A percentile compares a stretch with the other conserved stretches of the same genome.
Evolutionary conservation across 1,284 basidiomycete species (phyloP).

Genomic region (Leccinum pachyderme): DNA sequence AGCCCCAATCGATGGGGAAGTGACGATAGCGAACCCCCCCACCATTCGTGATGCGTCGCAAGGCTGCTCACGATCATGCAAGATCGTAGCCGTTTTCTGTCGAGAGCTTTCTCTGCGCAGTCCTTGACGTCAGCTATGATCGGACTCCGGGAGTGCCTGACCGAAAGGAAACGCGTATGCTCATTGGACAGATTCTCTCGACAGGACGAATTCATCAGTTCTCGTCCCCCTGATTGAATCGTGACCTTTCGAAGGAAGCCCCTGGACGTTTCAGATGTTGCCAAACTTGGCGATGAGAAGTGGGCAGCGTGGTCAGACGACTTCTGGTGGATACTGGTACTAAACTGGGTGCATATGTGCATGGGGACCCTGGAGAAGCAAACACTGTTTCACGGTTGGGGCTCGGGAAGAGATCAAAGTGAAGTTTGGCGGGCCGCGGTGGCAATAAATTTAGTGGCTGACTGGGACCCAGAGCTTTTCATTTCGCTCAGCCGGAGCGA

Average conservation of each 20-base stretch:
- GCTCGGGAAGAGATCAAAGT: background rate
- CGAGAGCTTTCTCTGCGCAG: constrained; percentile 20
- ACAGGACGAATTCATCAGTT: background rate
- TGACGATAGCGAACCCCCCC: constrained; percentile 12
- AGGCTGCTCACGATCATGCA: background rate
- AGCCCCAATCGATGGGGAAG: constrained; percentile 8
- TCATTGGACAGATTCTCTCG: background rate
- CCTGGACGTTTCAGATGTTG: background rate
- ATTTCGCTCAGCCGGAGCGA: constrained; percentile 5
- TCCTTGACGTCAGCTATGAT: constrained; percentile 26
- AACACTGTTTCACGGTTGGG: background rate
- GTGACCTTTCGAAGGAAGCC: background rate
- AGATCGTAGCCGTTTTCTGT: constrained; percentile 14
- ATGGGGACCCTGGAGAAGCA: background rate
- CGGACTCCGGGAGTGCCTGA: background rate
- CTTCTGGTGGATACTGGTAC: background rate
- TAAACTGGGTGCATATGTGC: background rate
- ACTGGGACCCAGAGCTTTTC: constrained; percentile 2
- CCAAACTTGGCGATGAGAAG: background rate
- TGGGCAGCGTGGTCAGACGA: background rate
- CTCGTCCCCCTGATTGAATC: background rate
- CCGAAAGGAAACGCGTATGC: background rate
- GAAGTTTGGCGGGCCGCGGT: constrained; percentile 10
- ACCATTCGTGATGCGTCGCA: background rate
- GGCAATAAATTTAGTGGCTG: constrained; percentile 13